A percentile compares a stretch with the other conserved stretches of the same genome.
Conservation (phyloP, 1,139 yeast genomes). For the Yamadazyma pseudoaaseri region DNA sequence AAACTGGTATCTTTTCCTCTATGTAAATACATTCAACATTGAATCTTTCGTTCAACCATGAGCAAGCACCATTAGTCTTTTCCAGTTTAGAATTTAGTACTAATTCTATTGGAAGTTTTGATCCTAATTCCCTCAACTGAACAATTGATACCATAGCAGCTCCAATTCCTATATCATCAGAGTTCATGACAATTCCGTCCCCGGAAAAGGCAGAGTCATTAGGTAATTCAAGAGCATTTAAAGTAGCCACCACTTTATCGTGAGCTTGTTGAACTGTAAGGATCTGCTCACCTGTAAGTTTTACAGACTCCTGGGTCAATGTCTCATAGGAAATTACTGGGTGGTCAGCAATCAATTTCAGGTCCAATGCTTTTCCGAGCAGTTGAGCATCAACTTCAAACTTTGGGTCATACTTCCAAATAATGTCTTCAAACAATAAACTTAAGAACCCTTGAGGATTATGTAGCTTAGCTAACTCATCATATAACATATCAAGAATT, state of each 20-base stretch:
- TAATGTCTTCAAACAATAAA: slow-evolving; percentile 16
- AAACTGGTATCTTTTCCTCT: slow-evolving; percentile 17
- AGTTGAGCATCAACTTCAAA: slow-evolving; percentile 22
- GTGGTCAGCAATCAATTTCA: slow-evolving; percentile 17
- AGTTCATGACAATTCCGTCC: slow-evolving; percentile 35
- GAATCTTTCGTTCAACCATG: slow-evolving; percentile 26
- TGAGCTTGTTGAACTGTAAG: slow-evolving; percentile 24
- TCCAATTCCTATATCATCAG: slow-evolving; percentile 29
- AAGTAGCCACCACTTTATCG: slow-evolving; percentile 21
- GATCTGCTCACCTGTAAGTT: slow-evolving; percentile 20
- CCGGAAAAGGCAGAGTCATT: slow-evolving; percentile 24
- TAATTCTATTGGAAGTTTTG: slow-evolving; percentile 35
- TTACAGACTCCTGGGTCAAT: slow-evolving; percentile 20
- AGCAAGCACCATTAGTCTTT: slow-evolving; percentile 29
- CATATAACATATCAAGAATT: slow-evolving; percentile 5
- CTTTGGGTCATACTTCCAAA: slow-evolving; percentile 21
- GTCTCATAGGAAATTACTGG: slow-evolving; percentile 15
- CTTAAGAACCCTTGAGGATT: no score
- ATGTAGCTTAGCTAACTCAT: background rate
- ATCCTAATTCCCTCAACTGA: slow-evolving; percentile 33
- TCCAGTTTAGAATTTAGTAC: slow-evolving; percentile 26
- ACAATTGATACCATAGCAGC: slow-evolving; percentile 29
- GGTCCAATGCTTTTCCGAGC: slow-evolving; percentile 20
- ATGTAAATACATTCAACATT: slow-evolving; percentile 33
- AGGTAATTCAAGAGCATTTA: slow-evolving; percentile 26